A percentile compares a stretch with the other conserved stretches of the same genome.
Conservation (phyloP, 129 eudicot genomes). For the Helianthus annuus region DNA sequence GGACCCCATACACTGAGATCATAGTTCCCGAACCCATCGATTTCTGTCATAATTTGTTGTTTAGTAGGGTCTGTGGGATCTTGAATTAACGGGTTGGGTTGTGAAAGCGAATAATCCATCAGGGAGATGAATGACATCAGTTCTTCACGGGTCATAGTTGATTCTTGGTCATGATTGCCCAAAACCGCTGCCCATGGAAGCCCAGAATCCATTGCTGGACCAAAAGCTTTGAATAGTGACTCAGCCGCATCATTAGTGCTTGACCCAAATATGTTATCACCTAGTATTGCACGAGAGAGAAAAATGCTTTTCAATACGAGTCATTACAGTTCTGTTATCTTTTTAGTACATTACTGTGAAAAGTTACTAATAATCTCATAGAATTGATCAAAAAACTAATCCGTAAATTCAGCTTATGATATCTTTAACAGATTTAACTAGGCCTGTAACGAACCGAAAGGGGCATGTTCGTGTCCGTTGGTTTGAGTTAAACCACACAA, state of each 20-base stretch:
- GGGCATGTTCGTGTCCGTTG: too few relatives aligned
- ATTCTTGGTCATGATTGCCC: slow-evolving; percentile 98
- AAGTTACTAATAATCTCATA: too few relatives aligned
- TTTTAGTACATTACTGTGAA: not conserved
- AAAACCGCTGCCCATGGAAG: slow-evolving; percentile 98
- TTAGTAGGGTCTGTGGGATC: slow-evolving; percentile 34
- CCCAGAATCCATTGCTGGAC: slow-evolving; percentile 70
- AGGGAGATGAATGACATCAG: slow-evolving; percentile 91
- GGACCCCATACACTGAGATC: slow-evolving; percentile 81
- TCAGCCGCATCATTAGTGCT: slow-evolving; percentile 95
- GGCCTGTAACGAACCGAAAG: too few relatives aligned
- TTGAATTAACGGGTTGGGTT: slow-evolving; percentile 61
- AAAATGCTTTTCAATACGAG: not conserved
- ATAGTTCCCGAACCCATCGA: slow-evolving; percentile 94
- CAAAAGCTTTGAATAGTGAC: slow-evolving; percentile 76
- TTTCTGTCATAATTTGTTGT: slow-evolving; percentile 31
- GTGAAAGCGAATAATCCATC: slow-evolving; percentile 94
- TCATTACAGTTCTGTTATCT: not conserved
- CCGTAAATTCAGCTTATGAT: not conserved
- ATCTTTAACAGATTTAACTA: not conserved
- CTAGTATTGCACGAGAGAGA: slow-evolving; percentile 31
- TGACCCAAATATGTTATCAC: slow-evolving; percentile 91
- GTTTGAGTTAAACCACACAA: too few relatives aligned
- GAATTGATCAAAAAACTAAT: too few relatives aligned
- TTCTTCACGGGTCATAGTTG: slow-evolving; percentile 92